Base-by-base conservation (phyloP, 176 grass and related monocot genomes). In the Lolium perenne region DNA sequence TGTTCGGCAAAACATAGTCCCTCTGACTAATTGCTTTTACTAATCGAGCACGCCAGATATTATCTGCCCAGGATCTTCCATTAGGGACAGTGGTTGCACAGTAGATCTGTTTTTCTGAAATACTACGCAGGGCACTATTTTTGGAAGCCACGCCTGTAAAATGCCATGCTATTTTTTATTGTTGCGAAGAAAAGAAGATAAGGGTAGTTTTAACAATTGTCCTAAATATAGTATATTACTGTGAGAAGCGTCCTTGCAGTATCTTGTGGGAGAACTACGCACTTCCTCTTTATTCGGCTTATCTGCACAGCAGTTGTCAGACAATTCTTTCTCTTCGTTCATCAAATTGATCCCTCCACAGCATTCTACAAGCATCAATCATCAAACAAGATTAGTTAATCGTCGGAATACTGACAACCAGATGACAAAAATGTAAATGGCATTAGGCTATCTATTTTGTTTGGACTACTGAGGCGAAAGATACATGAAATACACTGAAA, bases 31-130 rank as follows among this genome's bases (percentile, higher is more conserved):
- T 65, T 78, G 86, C 83, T 55, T 87, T 58, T 74, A 81, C 18
- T 83, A 87, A 79, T 85, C 88, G 74, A 87, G 89, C 85, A 54
- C 81, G 81, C 89, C 89, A 91, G 6, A 81, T 82, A 91, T 87
- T 84, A 67, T 71, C 35, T 76, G 38, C 76, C 85, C 58, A 80
- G 43, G 85, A 87, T 80, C 58, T 80, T 87, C 87, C 85, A 80
- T 80, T 79, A 40, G 25, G 32, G 45, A 71, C 20, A 80, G 85
- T 71, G 35, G 78, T 71, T 71, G 78, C 59, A 90, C 66, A 77
- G 5, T 22, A 66, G 73, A 80, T 67, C 58, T 88, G 66, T 20
- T 83, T 92, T 79, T 80, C 74, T 67, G 74, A 73, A 80, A 71
- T 81, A 78, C 65, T 79, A 77, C 74, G 74, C 59, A 82, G 87